Evolutionary conservation across 768 basidiomycete species (phyloP), one percentile per base, ranked within the genome.

Genomic region (Lentinus brumalis): DNA sequence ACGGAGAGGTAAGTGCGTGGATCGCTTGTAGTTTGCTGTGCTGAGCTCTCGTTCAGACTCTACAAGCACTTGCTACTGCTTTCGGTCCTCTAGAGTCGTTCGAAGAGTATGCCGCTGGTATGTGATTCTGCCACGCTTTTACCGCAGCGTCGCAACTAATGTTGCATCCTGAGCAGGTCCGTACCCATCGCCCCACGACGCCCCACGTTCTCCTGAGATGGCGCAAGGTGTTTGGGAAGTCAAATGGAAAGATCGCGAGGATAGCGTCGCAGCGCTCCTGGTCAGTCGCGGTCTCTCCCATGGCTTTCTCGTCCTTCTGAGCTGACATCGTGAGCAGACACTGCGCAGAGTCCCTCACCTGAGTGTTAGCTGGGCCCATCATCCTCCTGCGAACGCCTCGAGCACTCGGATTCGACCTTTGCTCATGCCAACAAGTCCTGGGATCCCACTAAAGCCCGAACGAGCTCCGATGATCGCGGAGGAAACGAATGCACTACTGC

Each of bases 361-460:
- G 11, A 86, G 83, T 1, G 86, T 90, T 7, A 89, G 89, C 26
- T 92, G 91, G 91, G 88, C 90, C 16, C 91, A 92, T 71, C 86
- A 87, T 49, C 62, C 56, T 53, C 57, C 52, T 49, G 46, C 56
- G 52, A 54, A 47, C 55, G 54, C 56, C 59, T 16, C 56, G 45
- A 50, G 18, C 6, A 31, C 32, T 12, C 60, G 52, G 29, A 46
- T 47, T 7, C 50, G 45, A 39, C 49, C 12, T 29, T 6, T 35
- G 21, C 29, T 47, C 53, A 6, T 9, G n/a, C 16, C 32, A 46
- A 29, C 18, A 12, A 50, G 18, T 21, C 39, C 50, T 29, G 18
- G n/a, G 26, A 46, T 10, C 5, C 35, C 5, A 10, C 57, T 21
- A 18, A 18, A 1, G 50, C 15, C 21, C 50, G 29, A 18, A 16